Evolutionary conservation across 768 basidiomycete species (phyloP).

Genomic region (Boletus rex-veris): DNA sequence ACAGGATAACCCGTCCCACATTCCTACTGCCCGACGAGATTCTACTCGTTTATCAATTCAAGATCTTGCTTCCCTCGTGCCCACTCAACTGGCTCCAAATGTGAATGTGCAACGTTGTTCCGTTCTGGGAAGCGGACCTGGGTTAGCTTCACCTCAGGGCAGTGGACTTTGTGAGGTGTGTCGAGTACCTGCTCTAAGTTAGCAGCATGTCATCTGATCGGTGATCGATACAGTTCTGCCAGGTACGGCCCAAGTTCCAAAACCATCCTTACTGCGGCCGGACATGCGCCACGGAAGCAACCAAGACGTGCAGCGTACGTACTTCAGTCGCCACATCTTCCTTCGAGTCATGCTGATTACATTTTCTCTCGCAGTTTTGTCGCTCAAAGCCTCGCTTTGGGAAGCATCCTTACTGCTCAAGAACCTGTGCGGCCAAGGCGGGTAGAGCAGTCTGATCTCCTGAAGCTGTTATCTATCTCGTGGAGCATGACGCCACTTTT

Average conservation of each 20-base stretch:
- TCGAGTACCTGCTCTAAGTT: background rate
- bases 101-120: conserved; percentile 6
- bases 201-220: conserved; percentile 1
- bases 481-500: background rate
- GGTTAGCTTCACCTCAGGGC: conserved; percentile 3
- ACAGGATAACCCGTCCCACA: conserved; percentile 21
- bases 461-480: background rate
- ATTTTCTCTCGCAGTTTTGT: conserved; percentile 21
- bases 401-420: conserved; percentile 34
- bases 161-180: conserved; percentile 31
- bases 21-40: conserved; percentile 29
- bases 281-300: conserved; percentile 53
- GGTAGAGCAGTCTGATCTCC: conserved; percentile 13
- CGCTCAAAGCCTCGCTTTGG: conserved; percentile 31
- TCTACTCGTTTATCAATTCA: conserved; percentile 31
- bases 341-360: conserved; percentile 2
- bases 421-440: conserved; percentile 29
- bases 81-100: conserved; percentile 2
- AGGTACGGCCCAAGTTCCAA: conserved; percentile 56
- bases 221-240: conserved; percentile 42
- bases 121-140: background rate
- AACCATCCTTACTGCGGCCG: conserved; percentile 62
- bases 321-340: background rate
- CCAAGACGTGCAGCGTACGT: conserved; percentile 29
- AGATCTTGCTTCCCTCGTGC: conserved; percentile 27